Evolutionary conservation across 768 basidiomycete genomes (phyloP).

Genomic region (Macrolepiota fuliginosa): DNA sequence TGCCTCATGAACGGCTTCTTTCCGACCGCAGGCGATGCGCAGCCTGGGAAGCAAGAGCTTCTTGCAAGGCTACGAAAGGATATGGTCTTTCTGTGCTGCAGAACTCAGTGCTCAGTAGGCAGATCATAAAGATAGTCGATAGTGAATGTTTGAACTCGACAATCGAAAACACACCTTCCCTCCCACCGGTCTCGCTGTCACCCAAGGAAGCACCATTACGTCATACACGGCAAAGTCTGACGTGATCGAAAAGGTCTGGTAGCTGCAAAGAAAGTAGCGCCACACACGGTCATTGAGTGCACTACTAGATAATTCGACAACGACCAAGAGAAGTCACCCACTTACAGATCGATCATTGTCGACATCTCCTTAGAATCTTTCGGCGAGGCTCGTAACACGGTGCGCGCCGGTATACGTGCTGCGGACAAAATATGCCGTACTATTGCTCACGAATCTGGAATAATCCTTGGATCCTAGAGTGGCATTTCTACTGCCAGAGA

Average conservation of each 20-base stretch:
- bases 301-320: not conserved
- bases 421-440: not conserved
- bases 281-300: not conserved
- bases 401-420: not conserved
- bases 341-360: not conserved
- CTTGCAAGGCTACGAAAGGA: not conserved
- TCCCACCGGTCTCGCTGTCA: not conserved
- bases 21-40: not conserved
- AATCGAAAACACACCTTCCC: not conserved
- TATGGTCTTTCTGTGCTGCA: not conserved
- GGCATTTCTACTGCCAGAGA: too few relatives aligned
- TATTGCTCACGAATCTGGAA: not conserved
- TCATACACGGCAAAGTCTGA: not conserved
- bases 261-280: not conserved
- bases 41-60: not conserved
- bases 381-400: not conserved
- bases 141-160: too few relatives aligned
- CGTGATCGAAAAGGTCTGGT: not conserved
- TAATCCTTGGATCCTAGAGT: not conserved
- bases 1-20: not conserved
- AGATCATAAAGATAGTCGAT: not conserved
- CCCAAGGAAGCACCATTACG: not conserved
- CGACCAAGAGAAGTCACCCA: not conserved
- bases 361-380: not conserved
- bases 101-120: not conserved